These are phyloP conservation scores for Secale cereale DNA, from an alignment of 176 grass and related monocot genomes.

Conservation along the genomic window DNA sequence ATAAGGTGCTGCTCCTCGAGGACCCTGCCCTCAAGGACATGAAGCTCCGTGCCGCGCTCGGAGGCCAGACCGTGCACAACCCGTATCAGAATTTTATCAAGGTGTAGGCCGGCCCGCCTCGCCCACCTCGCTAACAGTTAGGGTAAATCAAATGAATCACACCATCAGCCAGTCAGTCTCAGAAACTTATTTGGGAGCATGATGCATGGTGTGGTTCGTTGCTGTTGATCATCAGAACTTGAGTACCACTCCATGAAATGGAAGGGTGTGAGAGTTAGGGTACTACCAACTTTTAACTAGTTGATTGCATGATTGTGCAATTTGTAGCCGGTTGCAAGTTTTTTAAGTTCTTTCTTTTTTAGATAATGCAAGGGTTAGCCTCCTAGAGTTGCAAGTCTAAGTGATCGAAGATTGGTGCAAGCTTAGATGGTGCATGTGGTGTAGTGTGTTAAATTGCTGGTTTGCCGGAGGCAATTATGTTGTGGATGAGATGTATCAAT, in stretches of 20 bases:
- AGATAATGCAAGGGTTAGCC: not conserved
- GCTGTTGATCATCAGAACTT: not conserved
- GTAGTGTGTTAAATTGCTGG: no score
- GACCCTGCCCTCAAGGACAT: conserved; percentile 79
- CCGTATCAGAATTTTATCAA: conserved; percentile 17
- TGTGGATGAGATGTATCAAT: not conserved
- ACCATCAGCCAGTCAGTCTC: not conserved
- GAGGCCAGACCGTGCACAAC: not conserved
- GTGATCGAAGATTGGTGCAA: no score
- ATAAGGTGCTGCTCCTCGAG: conserved; percentile 84
- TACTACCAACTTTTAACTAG: not conserved
- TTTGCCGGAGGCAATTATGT: no score
- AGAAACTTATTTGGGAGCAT: not conserved
- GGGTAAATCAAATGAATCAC: not conserved
- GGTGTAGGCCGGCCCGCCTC: not conserved
- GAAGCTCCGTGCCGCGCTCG: conserved; percentile 39
- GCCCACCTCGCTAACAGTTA: not conserved
- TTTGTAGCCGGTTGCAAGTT: not conserved
- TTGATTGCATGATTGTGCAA: not conserved
- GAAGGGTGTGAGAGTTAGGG: conserved; percentile 22
- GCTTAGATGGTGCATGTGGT: no score
- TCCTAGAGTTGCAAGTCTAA: not conserved
- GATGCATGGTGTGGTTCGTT: not conserved
- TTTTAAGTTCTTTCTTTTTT: no score
- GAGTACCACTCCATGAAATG: conserved; percentile 25